Conservation (phyloP, 2,329 filamentous ascomycete species). For the Fonsecaea multimorphosa region DNA sequence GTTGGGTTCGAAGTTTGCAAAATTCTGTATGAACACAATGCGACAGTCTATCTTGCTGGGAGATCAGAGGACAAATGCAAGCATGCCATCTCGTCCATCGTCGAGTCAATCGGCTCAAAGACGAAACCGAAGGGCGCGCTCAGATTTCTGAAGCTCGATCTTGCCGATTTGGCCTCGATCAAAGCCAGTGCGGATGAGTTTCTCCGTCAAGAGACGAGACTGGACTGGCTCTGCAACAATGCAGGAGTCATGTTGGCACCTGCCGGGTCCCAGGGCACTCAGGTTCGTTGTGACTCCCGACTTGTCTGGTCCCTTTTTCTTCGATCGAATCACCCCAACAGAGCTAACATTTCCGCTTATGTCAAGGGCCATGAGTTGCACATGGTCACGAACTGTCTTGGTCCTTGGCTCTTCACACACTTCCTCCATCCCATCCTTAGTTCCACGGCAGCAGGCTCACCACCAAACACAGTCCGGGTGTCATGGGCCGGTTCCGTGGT, state of each 20-base stretch:
- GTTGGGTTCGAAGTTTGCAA: constrained; percentile 60
- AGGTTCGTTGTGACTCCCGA: constrained; percentile 6
- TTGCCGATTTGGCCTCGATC: constrained; percentile 39
- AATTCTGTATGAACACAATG: constrained; percentile 62
- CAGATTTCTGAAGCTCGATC: constrained; percentile 46
- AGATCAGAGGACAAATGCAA: constrained; percentile 23
- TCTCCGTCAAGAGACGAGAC: constrained; percentile 41
- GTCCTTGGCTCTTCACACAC: constrained; percentile 47
- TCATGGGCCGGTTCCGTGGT: constrained; percentile 40
- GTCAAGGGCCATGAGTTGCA: constrained; percentile 46
- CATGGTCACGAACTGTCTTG: constrained; percentile 47
- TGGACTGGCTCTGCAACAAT: constrained; percentile 44
- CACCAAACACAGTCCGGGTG: constrained; percentile 41
- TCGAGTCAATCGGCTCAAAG: neutral
- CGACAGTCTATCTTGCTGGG: constrained; percentile 45
- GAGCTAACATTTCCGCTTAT: constrained; percentile 22
- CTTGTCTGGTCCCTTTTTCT: neutral
- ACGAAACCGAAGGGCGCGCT: constrained; percentile 30
- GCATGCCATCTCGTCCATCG: constrained; percentile 18
- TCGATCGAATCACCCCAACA: constrained; percentile 40
- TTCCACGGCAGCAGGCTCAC: constrained; percentile 38
- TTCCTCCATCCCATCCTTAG: constrained; percentile 45
- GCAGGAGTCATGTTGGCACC: constrained; percentile 41
- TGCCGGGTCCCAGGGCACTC: constrained; percentile 38
- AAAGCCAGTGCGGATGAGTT: constrained; percentile 35